A percentile compares a stretch with the other conserved stretches of the same genome.
These are phyloP conservation scores for Chrysosporium queenslandicum DNA, from an alignment of 2,329 filamentous ascomycete genomes.

Conservation along the genomic window DNA sequence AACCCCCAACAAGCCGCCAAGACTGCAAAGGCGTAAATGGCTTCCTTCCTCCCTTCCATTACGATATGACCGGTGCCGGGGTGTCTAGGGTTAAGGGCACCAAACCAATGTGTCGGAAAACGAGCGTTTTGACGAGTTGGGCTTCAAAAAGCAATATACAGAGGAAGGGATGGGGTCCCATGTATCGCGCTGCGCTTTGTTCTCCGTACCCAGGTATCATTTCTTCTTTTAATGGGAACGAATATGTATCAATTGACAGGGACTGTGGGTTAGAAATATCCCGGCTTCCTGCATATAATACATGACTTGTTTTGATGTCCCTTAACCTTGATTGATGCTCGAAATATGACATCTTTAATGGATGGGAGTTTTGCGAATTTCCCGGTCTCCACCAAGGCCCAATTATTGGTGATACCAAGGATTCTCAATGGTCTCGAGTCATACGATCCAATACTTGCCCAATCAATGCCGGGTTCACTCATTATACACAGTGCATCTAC, in stretches of 20 bases:
- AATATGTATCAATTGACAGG: slow-evolving; percentile 10
- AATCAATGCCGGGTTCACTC: no score
- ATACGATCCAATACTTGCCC: no score
- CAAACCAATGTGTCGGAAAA: not conserved
- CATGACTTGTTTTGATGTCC: slow-evolving; percentile 7
- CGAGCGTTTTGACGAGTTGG: slow-evolving; percentile 1
- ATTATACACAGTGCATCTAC: no score
- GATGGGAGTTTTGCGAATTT: not conserved
- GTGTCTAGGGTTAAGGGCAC: not conserved
- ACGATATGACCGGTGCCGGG: slow-evolving; percentile 1
- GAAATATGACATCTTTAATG: not conserved
- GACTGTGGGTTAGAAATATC: slow-evolving; percentile 1
- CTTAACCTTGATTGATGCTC: not conserved
- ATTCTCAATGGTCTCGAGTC: no score
- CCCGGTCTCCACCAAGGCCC: not conserved
- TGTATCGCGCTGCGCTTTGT: slow-evolving; percentile 5
- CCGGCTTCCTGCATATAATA: slow-evolving; percentile 7
- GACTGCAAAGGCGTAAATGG: slow-evolving; percentile 36
- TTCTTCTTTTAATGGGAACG: slow-evolving; percentile 10
- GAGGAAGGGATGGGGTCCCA: not conserved
- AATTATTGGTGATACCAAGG: not conserved
- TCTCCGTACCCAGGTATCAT: slow-evolving; percentile 7
- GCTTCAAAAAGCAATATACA: not conserved
- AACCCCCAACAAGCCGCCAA: slow-evolving; percentile 67
- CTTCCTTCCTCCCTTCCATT: not conserved